A percentile compares a stretch with the other conserved stretches of the same genome.
Evolutionary conservation across 2,329 filamentous ascomycete species (phyloP).

Genomic region (Colletotrichum liaoningense): DNA sequence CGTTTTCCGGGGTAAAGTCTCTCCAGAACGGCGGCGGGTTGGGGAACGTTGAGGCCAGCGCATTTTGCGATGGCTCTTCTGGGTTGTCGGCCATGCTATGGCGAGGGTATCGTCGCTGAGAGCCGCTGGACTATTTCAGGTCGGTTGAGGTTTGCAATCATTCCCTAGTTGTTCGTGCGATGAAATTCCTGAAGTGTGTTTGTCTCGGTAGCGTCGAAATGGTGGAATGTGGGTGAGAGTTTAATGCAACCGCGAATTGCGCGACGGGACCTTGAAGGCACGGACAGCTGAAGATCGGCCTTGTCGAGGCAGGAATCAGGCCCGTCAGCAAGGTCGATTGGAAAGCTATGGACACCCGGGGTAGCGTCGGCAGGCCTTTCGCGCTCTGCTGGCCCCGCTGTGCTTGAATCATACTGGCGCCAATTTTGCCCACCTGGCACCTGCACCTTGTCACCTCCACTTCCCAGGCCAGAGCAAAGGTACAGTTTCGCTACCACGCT

Average conservation of each 20-base stretch:
- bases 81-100: constrained; percentile 67
- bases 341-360: neutral
- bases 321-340: neutral
- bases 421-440: constrained; percentile 6
- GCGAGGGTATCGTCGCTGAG: neutral
- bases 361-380: constrained; percentile 23
- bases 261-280: neutral
- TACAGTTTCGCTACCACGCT: neutral
- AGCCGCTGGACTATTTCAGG: neutral
- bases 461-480: constrained; percentile 5
- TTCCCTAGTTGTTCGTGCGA: neutral
- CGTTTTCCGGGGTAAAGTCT: constrained; percentile 83
- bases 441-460: constrained; percentile 25
- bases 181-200: neutral
- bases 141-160: neutral
- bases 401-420: constrained; percentile 4
- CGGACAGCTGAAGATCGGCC: neutral
- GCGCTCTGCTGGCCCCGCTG: neutral
- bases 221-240: neutral
- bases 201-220: neutral
- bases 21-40: constrained; percentile 92
- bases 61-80: constrained; percentile 52
- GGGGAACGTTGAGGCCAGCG: constrained; percentile 78
- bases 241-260: neutral
- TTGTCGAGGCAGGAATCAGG: neutral